Base-by-base conservation (phyloP, 2,329 filamentous ascomycete species). In the Leptographium procerum region DNA sequence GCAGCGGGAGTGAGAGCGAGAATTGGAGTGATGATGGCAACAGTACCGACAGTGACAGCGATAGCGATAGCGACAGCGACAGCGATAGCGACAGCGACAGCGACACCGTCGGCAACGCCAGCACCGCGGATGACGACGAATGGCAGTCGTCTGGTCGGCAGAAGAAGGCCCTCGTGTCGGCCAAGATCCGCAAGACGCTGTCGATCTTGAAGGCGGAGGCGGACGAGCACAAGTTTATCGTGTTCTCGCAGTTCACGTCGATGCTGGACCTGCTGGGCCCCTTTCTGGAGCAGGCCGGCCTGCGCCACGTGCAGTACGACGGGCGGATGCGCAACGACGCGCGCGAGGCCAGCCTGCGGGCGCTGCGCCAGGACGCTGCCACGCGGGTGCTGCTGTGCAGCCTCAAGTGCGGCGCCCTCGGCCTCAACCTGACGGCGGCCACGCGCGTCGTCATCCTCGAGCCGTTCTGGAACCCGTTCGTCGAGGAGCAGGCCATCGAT, bases 401-500 rank as follows among this genome's bases (percentile, higher is more conserved):
- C 73, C 79, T 99, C 63, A 94, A 95, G 66, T 97, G 94, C 67
- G 94, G 94, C 63, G 91, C 89, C 55, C 73, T 99, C 52, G 94
- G 94, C 2, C 82, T 99, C 31, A 99, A 99, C 71, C 77, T 99
- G 57, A 99, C 94, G 8, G 94, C 91, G 0, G 94, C 94, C 11
- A 94, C 88, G 62, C 82, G 94, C 22, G 94, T 99, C 4, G 85
- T 99, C 56, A 95, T 99, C 65, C 78, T 99, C 50, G 94, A 99
- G 71, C 94, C 94, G 0, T 99, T 99, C 72, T 99, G 94, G 94
- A 99, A 99, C 71, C 94, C 91, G 31, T 99, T 99, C 68, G 90
- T 99, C 36, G 94, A 99, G 76, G 94, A 99, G 71, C 94, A 99
- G 77, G 94, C 94, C 54, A 99, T 99, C 65, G 94, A 99, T 72